Evolutionary conservation across 2,329 filamentous ascomycete species (phyloP).

Genomic region (Neospermospora avenae): DNA sequence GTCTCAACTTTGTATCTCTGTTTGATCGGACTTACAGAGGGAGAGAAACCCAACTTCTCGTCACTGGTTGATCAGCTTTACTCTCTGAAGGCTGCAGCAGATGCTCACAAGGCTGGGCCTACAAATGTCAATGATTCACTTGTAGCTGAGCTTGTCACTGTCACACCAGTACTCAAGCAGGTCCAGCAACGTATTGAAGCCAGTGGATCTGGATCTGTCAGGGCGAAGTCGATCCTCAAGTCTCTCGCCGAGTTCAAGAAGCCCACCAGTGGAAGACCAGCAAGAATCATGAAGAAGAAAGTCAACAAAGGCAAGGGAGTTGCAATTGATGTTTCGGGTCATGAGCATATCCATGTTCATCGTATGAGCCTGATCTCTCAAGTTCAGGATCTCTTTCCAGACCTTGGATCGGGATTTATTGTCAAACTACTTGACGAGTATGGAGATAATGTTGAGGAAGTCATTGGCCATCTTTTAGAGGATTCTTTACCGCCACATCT

Average conservation of each 20-base stretch:
- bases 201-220: conserved; percentile 47
- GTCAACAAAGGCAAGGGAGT: conserved; percentile 64
- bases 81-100: conserved; percentile 68
- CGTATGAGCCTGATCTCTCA: conserved; percentile 81
- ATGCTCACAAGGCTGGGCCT: conserved; percentile 56
- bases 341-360: conserved; percentile 58
- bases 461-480: conserved; percentile 79
- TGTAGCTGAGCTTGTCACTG: conserved; percentile 77
- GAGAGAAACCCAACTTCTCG: conserved; percentile 65
- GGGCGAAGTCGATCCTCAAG: conserved; percentile 58
- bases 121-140: conserved; percentile 64
- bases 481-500: conserved; percentile 70
- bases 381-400: conserved; percentile 90
- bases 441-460: conserved; percentile 69
- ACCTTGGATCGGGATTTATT: conserved; percentile 80
- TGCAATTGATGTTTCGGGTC: conserved; percentile 37
- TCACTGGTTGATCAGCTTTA: conserved; percentile 82
- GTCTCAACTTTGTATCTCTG: conserved; percentile 74
- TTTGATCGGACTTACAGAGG: conserved; percentile 66
- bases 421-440: conserved; percentile 78
- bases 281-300: conserved; percentile 50
- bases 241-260: conserved; percentile 60
- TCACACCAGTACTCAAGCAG: conserved; percentile 69
- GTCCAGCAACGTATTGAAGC: conserved; percentile 53
- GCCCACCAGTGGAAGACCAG: conserved; percentile 47